Conservation (phyloP, 2,329 filamentous ascomycete genomes). For the Phoma sp. region DNA sequence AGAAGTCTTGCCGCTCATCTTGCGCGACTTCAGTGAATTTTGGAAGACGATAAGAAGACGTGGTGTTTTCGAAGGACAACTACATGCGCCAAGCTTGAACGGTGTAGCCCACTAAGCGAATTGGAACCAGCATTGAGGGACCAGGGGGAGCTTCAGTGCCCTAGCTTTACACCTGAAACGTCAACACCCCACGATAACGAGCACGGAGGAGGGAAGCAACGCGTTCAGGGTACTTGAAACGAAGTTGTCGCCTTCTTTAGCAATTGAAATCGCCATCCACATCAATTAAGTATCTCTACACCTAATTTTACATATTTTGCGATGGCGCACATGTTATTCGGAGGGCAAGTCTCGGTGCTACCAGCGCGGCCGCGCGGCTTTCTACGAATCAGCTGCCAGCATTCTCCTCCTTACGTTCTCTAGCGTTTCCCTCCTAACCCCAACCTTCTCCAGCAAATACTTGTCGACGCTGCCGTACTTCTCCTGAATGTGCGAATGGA, state of each 20-base stretch:
- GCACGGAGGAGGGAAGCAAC: not conserved
- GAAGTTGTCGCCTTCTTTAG: not conserved
- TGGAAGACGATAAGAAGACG: constrained; percentile 31
- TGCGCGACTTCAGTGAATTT: constrained; percentile 42
- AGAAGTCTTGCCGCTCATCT: constrained; percentile 46
- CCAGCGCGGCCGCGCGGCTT: constrained; percentile 10
- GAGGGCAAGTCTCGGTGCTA: constrained; percentile 7
- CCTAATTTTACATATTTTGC: not conserved
- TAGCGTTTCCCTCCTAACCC: constrained; percentile 51
- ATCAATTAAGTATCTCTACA: no score
- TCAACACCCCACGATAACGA: constrained; percentile 14
- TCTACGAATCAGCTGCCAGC: constrained; percentile 25
- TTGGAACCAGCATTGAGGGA: not conserved
- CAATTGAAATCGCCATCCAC: no score
- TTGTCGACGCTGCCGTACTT: constrained; percentile 69
- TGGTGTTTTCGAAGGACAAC: constrained; percentile 32
- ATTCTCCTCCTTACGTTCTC: constrained; percentile 44
- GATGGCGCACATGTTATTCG: not conserved
- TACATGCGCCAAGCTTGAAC: constrained; percentile 34
- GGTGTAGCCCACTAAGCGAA: constrained; percentile 39
- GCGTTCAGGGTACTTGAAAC: not conserved
- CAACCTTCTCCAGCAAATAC: constrained; percentile 71
- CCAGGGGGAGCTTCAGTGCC: constrained; percentile 17
- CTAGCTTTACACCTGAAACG: constrained; percentile 31
- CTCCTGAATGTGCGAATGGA: constrained; percentile 63